These are phyloP conservation scores for Leccinum fallax DNA, from an alignment of 1,284 basidiomycete species.

Conservation along the genomic window DNA sequence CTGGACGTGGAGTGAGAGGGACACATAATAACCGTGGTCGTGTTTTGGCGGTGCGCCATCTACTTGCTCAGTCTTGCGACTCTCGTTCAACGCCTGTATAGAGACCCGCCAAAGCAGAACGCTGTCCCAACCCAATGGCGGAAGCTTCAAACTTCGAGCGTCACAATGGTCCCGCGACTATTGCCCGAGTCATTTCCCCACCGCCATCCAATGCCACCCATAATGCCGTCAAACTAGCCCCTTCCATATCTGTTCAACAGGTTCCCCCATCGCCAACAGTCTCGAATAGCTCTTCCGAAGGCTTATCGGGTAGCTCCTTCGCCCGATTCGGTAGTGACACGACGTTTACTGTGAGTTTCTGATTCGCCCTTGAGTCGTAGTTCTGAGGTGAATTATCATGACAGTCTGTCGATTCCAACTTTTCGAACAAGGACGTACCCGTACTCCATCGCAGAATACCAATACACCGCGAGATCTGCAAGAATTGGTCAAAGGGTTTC, in stretches of 20 bases:
- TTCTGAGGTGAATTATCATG: not conserved
- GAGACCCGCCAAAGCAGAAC: conserved; percentile 1
- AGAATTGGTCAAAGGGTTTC: not conserved
- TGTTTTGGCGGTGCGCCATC: conserved; percentile 7
- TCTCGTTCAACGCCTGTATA: conserved; percentile 3
- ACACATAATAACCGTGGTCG: not conserved
- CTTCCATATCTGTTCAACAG: not conserved
- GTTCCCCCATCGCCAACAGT: conserved; percentile 20
- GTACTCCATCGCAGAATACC: not conserved
- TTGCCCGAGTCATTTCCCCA: conserved; percentile 13
- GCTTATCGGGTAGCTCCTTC: conserved; percentile 16
- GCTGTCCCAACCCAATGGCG: not conserved
- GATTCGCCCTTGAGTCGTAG: not conserved
- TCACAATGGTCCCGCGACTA: conserved; percentile 3
- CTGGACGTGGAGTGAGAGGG: not conserved
- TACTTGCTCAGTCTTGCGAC: not conserved
- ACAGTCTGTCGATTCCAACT: conserved; percentile 23
- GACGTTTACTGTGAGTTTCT: conserved; percentile 22
- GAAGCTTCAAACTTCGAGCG: conserved; percentile 4
- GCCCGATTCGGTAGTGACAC: conserved; percentile 16
- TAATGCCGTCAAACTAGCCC: conserved; percentile 17
- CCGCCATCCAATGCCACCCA: not conserved
- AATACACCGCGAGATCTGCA: not conserved
- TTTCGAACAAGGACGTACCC: conserved; percentile 4
- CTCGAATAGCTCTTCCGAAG: conserved; percentile 24